A percentile compares a stretch with the other conserved stretches of the same genome.
Evolutionary conservation across 1,139 yeast species (phyloP).

Genomic region (Sugiyamaella grinbergsii): DNA sequence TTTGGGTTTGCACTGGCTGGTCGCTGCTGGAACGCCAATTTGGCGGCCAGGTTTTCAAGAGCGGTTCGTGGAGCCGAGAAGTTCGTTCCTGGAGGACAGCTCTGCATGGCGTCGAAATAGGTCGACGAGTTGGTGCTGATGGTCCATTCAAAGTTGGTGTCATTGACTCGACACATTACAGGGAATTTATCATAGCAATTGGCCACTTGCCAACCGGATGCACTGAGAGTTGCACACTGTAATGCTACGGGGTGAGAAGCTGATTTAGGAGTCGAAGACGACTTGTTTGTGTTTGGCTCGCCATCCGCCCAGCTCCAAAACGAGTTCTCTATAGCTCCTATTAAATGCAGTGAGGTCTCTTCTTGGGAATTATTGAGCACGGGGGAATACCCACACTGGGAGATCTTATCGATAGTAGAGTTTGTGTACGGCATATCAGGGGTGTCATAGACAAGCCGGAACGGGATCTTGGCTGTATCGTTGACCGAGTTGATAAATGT

Average conservation of each 20-base stretch:
- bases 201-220: slow-evolving; percentile 57
- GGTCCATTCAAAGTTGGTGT: slow-evolving; percentile 49
- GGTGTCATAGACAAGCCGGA: slow-evolving; percentile 16
- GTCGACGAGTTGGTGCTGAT: slow-evolving; percentile 43
- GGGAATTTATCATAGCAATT: slow-evolving; percentile 61
- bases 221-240: slow-evolving; percentile 61
- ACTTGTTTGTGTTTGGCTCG: slow-evolving; percentile 48
- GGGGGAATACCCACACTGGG: slow-evolving; percentile 63
- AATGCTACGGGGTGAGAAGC: slow-evolving; percentile 46
- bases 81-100: slow-evolving; percentile 54
- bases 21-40: slow-evolving; percentile 37
- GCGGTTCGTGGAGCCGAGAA: slow-evolving; percentile 64
- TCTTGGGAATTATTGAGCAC: slow-evolving; percentile 49
- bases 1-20: slow-evolving; percentile 20
- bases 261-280: slow-evolving; percentile 19
- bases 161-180: slow-evolving; percentile 57
- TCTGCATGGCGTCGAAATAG: slow-evolving; percentile 56
- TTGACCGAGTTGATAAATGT: slow-evolving; percentile 2
- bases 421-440: slow-evolving; percentile 33
- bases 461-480: slow-evolving; percentile 9
- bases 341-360: neutral
- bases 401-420: slow-evolving; percentile 43
- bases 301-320: slow-evolving; percentile 74
- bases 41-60: slow-evolving; percentile 46
- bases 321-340: slow-evolving; percentile 35